Conservation (phyloP, 1,139 yeast species). For the Zygoascus sp. region DNA sequence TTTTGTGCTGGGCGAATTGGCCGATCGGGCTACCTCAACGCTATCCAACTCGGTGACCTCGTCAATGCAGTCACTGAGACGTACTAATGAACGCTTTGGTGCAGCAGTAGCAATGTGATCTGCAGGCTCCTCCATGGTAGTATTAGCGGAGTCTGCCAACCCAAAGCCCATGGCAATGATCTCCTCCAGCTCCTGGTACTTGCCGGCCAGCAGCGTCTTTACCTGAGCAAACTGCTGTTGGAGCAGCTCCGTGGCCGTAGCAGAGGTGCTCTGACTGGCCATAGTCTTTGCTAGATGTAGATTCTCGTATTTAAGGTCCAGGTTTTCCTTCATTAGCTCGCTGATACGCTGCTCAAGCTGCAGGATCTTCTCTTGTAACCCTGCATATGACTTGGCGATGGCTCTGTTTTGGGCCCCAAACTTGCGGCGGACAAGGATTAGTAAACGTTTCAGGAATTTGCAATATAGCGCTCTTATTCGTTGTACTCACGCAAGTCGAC, state of each 20-base stretch:
- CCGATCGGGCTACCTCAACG: not conserved
- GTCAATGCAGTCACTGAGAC: slow-evolving; percentile 13
- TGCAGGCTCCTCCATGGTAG: not conserved
- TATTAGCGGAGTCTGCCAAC: not conserved
- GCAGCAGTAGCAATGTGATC: not conserved
- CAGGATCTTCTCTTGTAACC: slow-evolving; percentile 24
- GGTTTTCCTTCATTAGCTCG: slow-evolving; percentile 26
- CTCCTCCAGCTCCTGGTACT: slow-evolving; percentile 16
- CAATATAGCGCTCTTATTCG: no score
- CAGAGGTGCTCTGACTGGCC: not conserved
- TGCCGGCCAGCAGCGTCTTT: slow-evolving; percentile 12
- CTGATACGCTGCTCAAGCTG: slow-evolving; percentile 23
- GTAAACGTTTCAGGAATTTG: not conserved
- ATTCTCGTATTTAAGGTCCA: slow-evolving; percentile 22
- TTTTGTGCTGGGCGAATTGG: no score
- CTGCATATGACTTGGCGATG: slow-evolving; percentile 28
- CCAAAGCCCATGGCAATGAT: slow-evolving; percentile 14
- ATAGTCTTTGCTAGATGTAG: slow-evolving; percentile 15
- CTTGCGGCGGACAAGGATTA: slow-evolving; percentile 20
- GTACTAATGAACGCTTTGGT: slow-evolving; percentile 1
- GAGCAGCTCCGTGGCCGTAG: not conserved
- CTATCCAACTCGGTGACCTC: slow-evolving; percentile 9
- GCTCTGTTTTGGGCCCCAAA: slow-evolving; percentile 28
- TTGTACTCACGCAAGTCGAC: slow-evolving; percentile 23
- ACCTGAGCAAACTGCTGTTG: slow-evolving; percentile 11